Percentiles rank a stretch among this genome's conserved stretches.
Conservation (phyloP, 108 stramenopile species). For the Cyclostephanos tholiformis region DNA sequence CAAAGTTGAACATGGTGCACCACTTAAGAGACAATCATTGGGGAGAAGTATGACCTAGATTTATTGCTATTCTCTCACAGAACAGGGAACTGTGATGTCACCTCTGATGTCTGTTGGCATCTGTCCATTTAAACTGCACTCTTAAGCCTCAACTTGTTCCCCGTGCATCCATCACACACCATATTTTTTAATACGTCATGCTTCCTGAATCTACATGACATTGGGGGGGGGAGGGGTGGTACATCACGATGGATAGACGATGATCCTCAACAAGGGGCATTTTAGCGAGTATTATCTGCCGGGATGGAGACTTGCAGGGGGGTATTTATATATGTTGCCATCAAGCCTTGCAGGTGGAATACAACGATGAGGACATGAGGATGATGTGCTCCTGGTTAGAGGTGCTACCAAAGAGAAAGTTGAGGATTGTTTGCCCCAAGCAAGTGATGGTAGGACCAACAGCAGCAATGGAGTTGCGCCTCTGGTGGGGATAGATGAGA, state of each 20-base stretch:
- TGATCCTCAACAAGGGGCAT: conserved; percentile 42
- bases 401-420: neutral
- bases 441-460: neutral
- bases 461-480: neutral
- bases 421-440: neutral
- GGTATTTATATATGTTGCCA: neutral
- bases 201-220: no score
- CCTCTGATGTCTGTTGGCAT: no score
- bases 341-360: neutral
- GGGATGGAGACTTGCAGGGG: conserved; percentile 13
- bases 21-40: no score
- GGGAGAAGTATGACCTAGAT: no score
- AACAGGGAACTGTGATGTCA: no score
- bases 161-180: neutral
- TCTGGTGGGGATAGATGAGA: no score
- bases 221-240: neutral
- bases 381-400: neutral
- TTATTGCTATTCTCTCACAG: no score
- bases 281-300: conserved; percentile 42
- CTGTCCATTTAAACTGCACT: no score
- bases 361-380: neutral
- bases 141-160: no score
- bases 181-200: no score
- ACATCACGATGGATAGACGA: conserved; percentile 34
- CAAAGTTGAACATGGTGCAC: no score